These are phyloP conservation scores for Chlorociboria aeruginascens DNA, from an alignment of 495 filamentous ascomycete genomes.

Conservation along the genomic window DNA sequence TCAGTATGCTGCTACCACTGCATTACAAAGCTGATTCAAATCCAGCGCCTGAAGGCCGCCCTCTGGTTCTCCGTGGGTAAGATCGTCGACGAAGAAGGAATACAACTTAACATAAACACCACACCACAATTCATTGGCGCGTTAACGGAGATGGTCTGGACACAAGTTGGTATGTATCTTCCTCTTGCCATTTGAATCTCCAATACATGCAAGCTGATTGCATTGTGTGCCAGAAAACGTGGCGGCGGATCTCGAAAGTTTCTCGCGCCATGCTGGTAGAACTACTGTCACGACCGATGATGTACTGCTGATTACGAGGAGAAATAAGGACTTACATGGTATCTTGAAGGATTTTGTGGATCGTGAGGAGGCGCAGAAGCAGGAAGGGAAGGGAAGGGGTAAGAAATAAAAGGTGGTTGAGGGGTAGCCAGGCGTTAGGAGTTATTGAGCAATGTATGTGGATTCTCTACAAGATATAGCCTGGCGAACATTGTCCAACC, in stretches of 20 bases:
- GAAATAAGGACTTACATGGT: conserved; percentile 73
- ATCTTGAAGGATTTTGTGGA: conserved; percentile 59
- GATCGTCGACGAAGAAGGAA: conserved; percentile 77
- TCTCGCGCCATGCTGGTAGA: conserved; percentile 81
- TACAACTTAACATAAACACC: conserved; percentile 66
- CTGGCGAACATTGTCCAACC: too few species aligned
- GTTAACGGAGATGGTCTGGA: conserved; percentile 82
- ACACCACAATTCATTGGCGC: conserved; percentile 94
- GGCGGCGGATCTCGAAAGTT: conserved; percentile 65
- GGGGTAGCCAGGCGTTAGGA: not conserved
- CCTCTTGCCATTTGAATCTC: not conserved
- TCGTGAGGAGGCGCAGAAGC: conserved; percentile 28
- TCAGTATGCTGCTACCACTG: not conserved
- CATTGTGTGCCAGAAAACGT: conserved; percentile 41
- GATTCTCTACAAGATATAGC: too few species aligned
- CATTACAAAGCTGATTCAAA: not conserved
- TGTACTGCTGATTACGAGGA: conserved; percentile 71
- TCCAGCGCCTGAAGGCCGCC: conserved; percentile 60
- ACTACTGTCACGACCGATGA: conserved; percentile 72
- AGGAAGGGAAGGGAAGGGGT: conserved; percentile 13
- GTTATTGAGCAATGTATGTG: not conserved
- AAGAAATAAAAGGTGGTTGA: conserved; percentile 6
- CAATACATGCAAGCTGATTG: not conserved
- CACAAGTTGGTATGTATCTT: conserved; percentile 61
- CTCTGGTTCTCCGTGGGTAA: conserved; percentile 88